A percentile compares a stretch with the other conserved stretches of the same genome.
These are phyloP conservation scores for Eremothecium sinecaudum DNA, from an alignment of 1,139 yeast species.

Conservation along the genomic window DNA sequence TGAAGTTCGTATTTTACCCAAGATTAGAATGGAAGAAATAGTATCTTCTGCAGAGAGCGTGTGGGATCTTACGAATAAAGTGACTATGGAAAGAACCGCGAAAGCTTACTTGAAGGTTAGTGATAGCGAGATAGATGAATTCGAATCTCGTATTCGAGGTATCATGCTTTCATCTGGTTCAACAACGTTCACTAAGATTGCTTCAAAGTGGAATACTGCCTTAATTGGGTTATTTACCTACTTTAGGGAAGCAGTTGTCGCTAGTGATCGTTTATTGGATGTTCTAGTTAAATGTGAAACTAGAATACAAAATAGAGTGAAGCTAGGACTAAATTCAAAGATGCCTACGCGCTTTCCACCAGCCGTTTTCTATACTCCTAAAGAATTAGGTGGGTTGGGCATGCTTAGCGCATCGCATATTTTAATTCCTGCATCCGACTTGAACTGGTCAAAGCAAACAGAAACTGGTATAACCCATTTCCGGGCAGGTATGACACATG, in stretches of 20 bases:
- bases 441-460: constrained; percentile 86
- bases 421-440: constrained; percentile 85
- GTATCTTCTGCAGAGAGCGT: constrained; percentile 63
- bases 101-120: constrained; percentile 81
- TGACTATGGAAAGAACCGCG: constrained; percentile 79
- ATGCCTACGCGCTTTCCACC: constrained; percentile 99
- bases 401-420: constrained; percentile 97
- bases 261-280: constrained; percentile 73
- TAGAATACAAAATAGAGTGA: constrained; percentile 86
- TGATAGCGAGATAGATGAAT: constrained; percentile 66
- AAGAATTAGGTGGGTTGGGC: constrained; percentile 93
- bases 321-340: constrained; percentile 89
- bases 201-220: constrained; percentile 95
- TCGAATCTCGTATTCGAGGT: constrained; percentile 78
- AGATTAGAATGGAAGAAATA: constrained; percentile 44
- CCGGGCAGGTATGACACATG: constrained; percentile 85
- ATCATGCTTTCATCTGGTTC: constrained; percentile 94
- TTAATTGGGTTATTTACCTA: constrained; percentile 78
- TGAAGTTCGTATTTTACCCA: constrained; percentile 83
- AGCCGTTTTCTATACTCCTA: constrained; percentile 95
- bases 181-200: constrained; percentile 88
- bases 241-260: constrained; percentile 84
- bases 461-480: constrained; percentile 93
- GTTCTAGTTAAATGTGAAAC: constrained; percentile 85
- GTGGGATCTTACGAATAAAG: constrained; percentile 75